Conservation (phyloP, 768 basidiomycete species). For the Mycena belliarum region DNA sequence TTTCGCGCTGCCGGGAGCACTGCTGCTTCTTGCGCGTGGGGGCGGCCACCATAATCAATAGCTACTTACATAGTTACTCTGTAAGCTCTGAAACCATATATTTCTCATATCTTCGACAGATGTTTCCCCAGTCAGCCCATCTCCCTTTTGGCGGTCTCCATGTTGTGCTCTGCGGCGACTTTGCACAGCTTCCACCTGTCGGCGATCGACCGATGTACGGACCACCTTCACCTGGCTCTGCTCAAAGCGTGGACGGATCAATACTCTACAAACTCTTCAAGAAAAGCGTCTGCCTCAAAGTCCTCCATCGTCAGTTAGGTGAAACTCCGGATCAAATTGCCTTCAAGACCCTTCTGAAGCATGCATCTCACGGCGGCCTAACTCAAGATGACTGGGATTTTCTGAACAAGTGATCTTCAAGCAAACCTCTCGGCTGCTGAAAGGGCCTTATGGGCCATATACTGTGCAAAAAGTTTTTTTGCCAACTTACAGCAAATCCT, state of each 20-base stretch:
- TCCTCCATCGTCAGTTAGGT: conserved; percentile 11
- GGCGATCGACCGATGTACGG: conserved; percentile 10
- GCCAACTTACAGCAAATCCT: no score
- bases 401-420: neutral
- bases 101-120: conserved; percentile 13
- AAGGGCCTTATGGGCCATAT: no score
- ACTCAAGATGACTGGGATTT: conserved; percentile 1
- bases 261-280: conserved; percentile 10
- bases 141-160: conserved; percentile 10
- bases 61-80: no score
- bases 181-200: conserved; percentile 19
- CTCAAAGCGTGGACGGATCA: conserved; percentile 1
- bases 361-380: conserved; percentile 10
- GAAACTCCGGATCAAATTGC: conserved; percentile 1
- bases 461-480: no score
- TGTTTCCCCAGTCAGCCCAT: neutral
- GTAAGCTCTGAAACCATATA: no score
- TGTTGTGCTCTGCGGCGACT: conserved; percentile 10
- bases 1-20: neutral
- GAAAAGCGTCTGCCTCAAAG: conserved; percentile 1
- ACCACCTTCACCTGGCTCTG: neutral
- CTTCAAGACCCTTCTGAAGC: neutral
- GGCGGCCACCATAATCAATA: no score
- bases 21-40: no score
- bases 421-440: neutral